Base-by-base conservation (phyloP, 192 early-diverging fungal species). In the Coemansia sp. region DNA sequence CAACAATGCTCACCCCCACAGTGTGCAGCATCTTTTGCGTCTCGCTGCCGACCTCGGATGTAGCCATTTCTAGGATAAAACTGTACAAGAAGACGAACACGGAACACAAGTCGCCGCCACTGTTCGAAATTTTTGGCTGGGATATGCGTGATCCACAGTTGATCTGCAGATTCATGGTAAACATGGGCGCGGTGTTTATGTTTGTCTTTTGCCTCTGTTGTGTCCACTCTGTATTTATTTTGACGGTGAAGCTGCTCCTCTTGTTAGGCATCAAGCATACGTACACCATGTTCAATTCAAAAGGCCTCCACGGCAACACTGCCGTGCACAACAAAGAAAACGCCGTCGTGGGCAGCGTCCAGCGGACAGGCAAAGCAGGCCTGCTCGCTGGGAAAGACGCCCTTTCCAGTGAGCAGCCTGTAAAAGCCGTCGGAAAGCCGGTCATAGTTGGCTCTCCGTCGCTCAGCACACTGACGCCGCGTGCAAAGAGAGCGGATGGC, bases 311-410 rank as follows among this genome's bases (percentile, higher is more conserved):
- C 19, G 50, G 35, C 47, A 36, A 23, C 29, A 36, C 44, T 0
- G 27, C 34, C 10, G 41, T 48, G n/a, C 48, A 56, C 19, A 56
- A 72, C 53, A 60, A 64, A 26, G 68, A 72, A 23, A 72, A 72
- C 37, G 53, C 61, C 3, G 53, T 43, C 10, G 22, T 52, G 6
- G 35, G 56, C 37, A 64, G 56, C 31, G 47, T 47, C 6, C 33
- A 51, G 3, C 51, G 68, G 23, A 2, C 48, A 27, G 60, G 56
- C 38, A 64, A 64, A 20, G 25, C 61, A 0, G 56, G 55, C 0
- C 52, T 64, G 4, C 42, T 63, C 1, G 30, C 20, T 26, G 28
- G 20, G 41, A 62, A 71, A 32, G 47, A 29, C 17, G 40, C 39
- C 17, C 28, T 18, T 9, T 12, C 22, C 28, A 25, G 32, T 23